Evolutionary conservation across 2,329 filamentous ascomycete genomes (phyloP), one percentile per base, ranked within the genome.

Genomic region (Arthroderma sp.): DNA sequence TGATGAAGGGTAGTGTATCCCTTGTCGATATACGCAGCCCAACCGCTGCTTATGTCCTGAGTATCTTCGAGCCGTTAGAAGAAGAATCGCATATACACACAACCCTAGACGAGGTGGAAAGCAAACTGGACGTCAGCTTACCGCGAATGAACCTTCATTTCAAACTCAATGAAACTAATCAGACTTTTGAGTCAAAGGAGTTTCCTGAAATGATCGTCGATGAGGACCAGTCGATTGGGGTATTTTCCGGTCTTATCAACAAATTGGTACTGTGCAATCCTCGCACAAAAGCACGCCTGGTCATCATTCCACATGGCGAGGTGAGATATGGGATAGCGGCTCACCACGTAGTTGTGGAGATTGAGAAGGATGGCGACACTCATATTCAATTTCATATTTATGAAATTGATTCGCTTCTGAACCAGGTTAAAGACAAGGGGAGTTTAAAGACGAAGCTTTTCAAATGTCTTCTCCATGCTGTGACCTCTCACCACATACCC

Each of bases 131-230:
- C 1, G 55, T 71, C 1, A 57, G 66, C 2, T 48, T 78, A 1
- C 69, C 71, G 0, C 59, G 69, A 1, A 1, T 57, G 77, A 1
- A 61, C 61, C 0, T 79, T 78, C 48, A 34, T 7, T 42, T 34
- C 27, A n/a, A n/a, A 9, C 8, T 42, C 8, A 22, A 6, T 27
- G 8, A 9, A 33, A 32, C 11, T 15, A 10, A 6, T 29, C 9
- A 10, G n/a, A 7, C 6, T 7, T 11, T 42, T 41, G 34, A 11
- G 36, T 44, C 40, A 40, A 47, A 40, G n/a, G 15, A 40, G n/a
- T 44, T 15, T 36, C 11, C 31, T 27, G 22, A 41, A 38, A 6
- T 28, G 7, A 47, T 34, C 10, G 49, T 59, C 27, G 54, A 59
- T 44, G 30, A 27, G 4, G 42, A 56, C 28, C 54, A 59, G 41